Evolutionary conservation across 2,329 filamentous ascomycete species (phyloP), one percentile per base, ranked within the genome.

Genomic region (Blastomyces percursus): DNA sequence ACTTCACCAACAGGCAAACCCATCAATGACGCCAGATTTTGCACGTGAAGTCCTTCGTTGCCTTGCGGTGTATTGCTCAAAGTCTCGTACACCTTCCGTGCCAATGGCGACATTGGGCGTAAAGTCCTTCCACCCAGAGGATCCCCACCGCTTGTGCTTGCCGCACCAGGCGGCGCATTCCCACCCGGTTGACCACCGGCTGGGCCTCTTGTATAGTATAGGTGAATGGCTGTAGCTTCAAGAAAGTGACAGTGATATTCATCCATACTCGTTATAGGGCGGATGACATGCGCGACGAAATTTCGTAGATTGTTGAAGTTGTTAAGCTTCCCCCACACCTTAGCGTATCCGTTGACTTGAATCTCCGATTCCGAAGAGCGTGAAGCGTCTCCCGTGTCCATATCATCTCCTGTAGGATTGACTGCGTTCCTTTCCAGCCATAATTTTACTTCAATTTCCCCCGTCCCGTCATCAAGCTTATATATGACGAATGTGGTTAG

Each of bases 381-480:
- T n/a, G 77, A 76, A 46, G 77, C 72, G 21, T 72, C 72, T 11
- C 74, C 74, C 21, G 74, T 75, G 51, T 80, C 78, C 73, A 80
- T 77, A 52, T 71, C 71, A 48, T 81, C 77, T 51, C 68, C 67
- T 1, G 72, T 74, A 48, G 75, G 73, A 72, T 75, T 74, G 38
- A 73, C 71, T 60, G 80, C 78, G 44, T 71, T 71, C 74, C 82
- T 82, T 71, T 85, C 68, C 40, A 69, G 65, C 76, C 71, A 75
- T 67, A 64, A 76, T 71, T 71, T 85, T 84, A 67, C 92, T 76
- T 99, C 95, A 69, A 96, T 87, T 65, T 86, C 82, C 64, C 91
- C 92, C 0, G 95, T 99, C 73, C 94, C 94, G 76, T 99, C 94
- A 77, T 99, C 94, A 70, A 99, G 80, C 71, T 87, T 89, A 82